Evolutionary conservation across 2,329 filamentous ascomycete genomes (phyloP).

Genomic region (Arthrinium phaeospermum): DNA sequence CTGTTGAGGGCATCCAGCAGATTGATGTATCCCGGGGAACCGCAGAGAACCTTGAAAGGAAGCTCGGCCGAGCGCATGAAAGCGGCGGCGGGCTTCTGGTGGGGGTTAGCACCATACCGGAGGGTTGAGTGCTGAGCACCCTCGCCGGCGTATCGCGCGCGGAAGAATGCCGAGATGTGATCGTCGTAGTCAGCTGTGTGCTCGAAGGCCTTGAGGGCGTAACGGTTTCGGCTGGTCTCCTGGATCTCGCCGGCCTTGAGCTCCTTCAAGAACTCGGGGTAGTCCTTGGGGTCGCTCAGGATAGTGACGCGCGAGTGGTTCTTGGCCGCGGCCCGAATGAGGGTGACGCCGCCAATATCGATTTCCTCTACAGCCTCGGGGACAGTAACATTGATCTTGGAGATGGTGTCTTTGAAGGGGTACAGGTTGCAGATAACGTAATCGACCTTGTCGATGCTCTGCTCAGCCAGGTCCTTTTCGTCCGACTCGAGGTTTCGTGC

Average conservation of each 20-base stretch:
- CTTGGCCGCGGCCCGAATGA: slow-evolving; percentile 95
- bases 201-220: slow-evolving; percentile 97
- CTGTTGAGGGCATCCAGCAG: slow-evolving; percentile 94
- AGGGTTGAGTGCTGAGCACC: slow-evolving; percentile 84
- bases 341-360: slow-evolving; percentile 95
- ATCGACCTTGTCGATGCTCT: slow-evolving; percentile 95
- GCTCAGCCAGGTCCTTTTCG: slow-evolving; percentile 93
- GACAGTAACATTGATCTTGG: slow-evolving; percentile 96
- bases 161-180: slow-evolving; percentile 96
- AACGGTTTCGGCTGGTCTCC: slow-evolving; percentile 82
- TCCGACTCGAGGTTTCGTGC: slow-evolving; percentile 93
- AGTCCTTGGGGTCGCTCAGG: slow-evolving; percentile 91
- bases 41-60: slow-evolving; percentile 93
- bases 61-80: slow-evolving; percentile 75
- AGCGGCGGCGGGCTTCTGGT: slow-evolving; percentile 95
- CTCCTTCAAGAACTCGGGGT: slow-evolving; percentile 91
- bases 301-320: slow-evolving; percentile 97
- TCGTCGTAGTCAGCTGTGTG: slow-evolving; percentile 97
- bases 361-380: slow-evolving; percentile 98
- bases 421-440: slow-evolving; percentile 98
- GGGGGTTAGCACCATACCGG: slow-evolving; percentile 95
- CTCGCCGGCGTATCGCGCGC: slow-evolving; percentile 90
- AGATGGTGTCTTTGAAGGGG: slow-evolving; percentile 97
- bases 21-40: slow-evolving; percentile 96
- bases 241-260: slow-evolving; percentile 86